Evolutionary conservation across 176 grass and related monocot genomes (phyloP), one percentile per base, ranked within the genome.

Genomic region (Triticum urartu): DNA sequence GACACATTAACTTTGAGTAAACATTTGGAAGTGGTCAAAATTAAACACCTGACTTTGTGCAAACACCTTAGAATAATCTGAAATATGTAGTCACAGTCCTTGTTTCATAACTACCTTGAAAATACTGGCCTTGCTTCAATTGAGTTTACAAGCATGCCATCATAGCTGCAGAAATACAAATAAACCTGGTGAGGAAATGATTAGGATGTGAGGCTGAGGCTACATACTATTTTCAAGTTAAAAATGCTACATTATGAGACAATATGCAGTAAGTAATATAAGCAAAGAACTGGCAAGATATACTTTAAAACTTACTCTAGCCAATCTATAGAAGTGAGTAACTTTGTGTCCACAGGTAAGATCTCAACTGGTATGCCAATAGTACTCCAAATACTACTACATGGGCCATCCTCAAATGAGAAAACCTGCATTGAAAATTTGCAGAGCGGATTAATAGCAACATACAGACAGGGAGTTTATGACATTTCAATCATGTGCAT

Each of bases 141-240:
- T 85, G 97, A 94, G 93, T 89, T 99, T 70, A 93, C 74, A 85
- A 99, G 92, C 87, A 99, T 87, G 78, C 92, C 94, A 88, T 90
- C 88, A 86, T 94, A 99, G 87, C 97, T 99, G 92, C 97, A 97
- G 50, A 94, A 90, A 91, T 93, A 86, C 83, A 93, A 92, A 90
- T 83, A 85, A 90, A 92, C 87, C 75, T 84, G 80, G 81, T 93
- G 86, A 96, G 94, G 65, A 90, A 89, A 91, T 90, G 61, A 86
- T 90, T 83, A 86, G 73, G 52, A 77, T 87, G 86, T 84, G 86
- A 89, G 71, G 79, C 77, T 69, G 61, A 83, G 45, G 68, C 18
- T 56, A 80, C 59, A 85, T 73, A 75, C 92, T 50, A n/a, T 86
- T 18, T 18, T 59, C 54, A 75, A 77, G 35, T 2, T 38, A 72